A percentile compares a stretch with the other conserved stretches of the same genome.
phyloP scores from a whole-genome alignment of 768 basidiomycete genomes.

The Phylloporus scabripes region DNA sequence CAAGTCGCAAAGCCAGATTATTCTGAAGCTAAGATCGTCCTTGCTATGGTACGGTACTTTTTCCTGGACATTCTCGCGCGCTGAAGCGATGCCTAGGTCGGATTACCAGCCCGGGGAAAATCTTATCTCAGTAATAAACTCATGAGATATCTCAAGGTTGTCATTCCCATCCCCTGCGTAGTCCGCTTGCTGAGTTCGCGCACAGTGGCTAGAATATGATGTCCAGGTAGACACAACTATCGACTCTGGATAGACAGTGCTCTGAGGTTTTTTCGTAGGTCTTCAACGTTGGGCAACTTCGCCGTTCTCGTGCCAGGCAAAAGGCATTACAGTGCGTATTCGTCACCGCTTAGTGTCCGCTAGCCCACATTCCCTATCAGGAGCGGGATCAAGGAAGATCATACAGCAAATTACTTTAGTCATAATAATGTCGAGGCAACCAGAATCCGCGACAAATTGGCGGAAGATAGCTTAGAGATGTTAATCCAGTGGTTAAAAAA shows the following conservation, averaged over 20 bases:
- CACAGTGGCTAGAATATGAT: slow-evolving; percentile 97
- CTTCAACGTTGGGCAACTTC: slow-evolving; percentile 95
- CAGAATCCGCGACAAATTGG: slow-evolving; percentile 70
- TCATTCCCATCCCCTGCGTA: slow-evolving; percentile 6
- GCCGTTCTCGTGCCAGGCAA: slow-evolving; percentile 79
- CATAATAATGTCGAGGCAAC: slow-evolving; percentile 77
- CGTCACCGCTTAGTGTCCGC: not conserved
- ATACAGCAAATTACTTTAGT: slow-evolving; percentile 87
- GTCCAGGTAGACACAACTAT: slow-evolving; percentile 59
- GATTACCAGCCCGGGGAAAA: slow-evolving; percentile 96
- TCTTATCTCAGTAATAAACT: slow-evolving; percentile 98
- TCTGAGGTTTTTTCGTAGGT: slow-evolving; percentile 47
- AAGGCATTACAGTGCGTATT: slow-evolving; percentile 61
- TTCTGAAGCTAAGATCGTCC: slow-evolving; percentile 96
- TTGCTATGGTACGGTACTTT: slow-evolving; percentile 73
- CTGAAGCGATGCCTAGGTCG: slow-evolving; percentile 53
- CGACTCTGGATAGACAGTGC: not conserved
- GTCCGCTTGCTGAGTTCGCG: slow-evolving; percentile 6
- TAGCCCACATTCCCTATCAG: slow-evolving; percentile 31
- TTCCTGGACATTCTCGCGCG: not conserved
- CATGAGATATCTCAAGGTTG: slow-evolving; percentile 90
- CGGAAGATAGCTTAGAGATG: slow-evolving; percentile 91
- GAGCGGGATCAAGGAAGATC: slow-evolving; percentile 84
- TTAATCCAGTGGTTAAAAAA: slow-evolving; percentile 91
- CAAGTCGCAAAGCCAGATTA: slow-evolving; percentile 95